Evolutionary conservation across 2,329 filamentous ascomycete genomes (phyloP).

Genomic region (Ascosphaera apis): DNA sequence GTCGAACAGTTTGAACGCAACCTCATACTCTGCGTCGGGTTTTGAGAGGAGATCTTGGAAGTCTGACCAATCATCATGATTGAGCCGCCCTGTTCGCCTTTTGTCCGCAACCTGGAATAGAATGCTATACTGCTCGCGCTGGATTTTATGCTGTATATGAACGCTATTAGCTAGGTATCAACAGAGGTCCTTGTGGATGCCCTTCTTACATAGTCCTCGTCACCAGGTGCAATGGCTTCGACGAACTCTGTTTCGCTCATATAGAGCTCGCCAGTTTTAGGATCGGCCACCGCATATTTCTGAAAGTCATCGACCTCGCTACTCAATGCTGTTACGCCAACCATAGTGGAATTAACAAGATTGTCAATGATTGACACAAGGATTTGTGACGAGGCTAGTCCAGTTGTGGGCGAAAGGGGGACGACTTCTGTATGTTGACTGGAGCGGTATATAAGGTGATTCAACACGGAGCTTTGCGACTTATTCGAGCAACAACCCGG

Average conservation of each 20-base stretch:
- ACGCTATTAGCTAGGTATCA: background rate
- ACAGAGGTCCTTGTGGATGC: background rate
- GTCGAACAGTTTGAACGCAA: constrained; percentile 92
- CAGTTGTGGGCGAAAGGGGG: no score
- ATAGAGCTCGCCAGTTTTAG: constrained; percentile 50
- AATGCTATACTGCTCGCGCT: constrained; percentile 81
- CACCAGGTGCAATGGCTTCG: constrained; percentile 61
- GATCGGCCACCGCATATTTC: constrained; percentile 52
- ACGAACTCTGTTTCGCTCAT: constrained; percentile 78
- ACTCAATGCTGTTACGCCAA: background rate
- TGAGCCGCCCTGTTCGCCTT: constrained; percentile 47
- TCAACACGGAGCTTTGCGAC: no score
- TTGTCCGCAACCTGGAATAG: constrained; percentile 83
- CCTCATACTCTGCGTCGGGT: constrained; percentile 95
- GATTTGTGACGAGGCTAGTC: no score
- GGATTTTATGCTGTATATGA: constrained; percentile 68
- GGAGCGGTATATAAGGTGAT: no score
- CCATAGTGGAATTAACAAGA: background rate
- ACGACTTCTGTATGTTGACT: no score
- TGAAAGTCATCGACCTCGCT: constrained; percentile 30
- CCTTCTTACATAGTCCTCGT: constrained; percentile 70
- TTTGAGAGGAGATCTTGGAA: constrained; percentile 89
- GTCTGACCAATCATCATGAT: constrained; percentile 64
- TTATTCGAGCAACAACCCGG: no score
- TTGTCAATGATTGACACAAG: no score